Evolutionary conservation across 495 filamentous ascomycete species (phyloP), one percentile per base, ranked within the genome.

Genomic region (Neurospora terricola): DNA sequence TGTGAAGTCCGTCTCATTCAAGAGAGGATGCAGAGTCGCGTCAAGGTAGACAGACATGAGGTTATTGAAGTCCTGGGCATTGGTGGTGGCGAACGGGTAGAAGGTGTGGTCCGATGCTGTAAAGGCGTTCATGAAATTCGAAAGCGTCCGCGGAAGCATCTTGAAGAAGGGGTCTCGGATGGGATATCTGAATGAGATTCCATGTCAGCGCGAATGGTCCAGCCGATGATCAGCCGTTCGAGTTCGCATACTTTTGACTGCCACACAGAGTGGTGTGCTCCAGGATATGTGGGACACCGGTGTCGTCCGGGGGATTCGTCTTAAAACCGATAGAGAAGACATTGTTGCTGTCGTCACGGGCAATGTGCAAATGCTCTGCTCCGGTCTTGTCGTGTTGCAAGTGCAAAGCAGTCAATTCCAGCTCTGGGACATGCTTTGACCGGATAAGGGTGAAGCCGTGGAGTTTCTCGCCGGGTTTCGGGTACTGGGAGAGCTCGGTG

Each of bases 81-180:
- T 99, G n/a, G 96, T 99, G 9, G 96, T 99, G 73, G 96, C 94
- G 79, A 99, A 99, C 2, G 96, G 96, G 80, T 99, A 99, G 54
- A 91, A 94, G n/a, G 96, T 99, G 79, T 99, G 94, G 78, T 99
- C 96, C 27, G 93, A 90, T 39, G 93, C 92, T 42, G 96, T 99
- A 77, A 98, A 96, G 62, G 96, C 96, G 79, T 99, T 99, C 96
- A 99, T 99, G 79, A 97, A 98, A 80, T 98, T 99, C 48, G 96
- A 97, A 4, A 99, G 88, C 34, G 96, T 97, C 69, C 96, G 91
- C 16, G 95, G 96, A 37, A 99, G 88, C 96, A 99, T 99, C 87
- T 98, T 99, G 84, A 99, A 98, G 85, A 99, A 99, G 0, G 96
- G 96, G 81, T 99, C 96, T 71, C 96, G 91, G 74, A 99, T 92